Conservation (phyloP, 305 asterid genomes). For the Fraxinus albicans region DNA sequence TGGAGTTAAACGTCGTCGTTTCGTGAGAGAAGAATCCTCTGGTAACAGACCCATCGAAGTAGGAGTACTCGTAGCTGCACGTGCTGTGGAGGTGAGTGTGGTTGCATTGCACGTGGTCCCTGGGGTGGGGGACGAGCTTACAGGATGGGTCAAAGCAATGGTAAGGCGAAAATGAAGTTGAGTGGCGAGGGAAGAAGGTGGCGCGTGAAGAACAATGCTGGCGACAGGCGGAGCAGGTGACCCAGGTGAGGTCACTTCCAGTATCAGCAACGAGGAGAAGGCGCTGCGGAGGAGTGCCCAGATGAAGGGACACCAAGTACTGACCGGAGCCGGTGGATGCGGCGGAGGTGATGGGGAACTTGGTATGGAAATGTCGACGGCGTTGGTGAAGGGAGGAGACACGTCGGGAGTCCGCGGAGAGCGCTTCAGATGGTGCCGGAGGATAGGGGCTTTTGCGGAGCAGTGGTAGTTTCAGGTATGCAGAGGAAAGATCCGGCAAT, state of each 20-base stretch:
- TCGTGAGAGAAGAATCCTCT: slow-evolving; percentile 63
- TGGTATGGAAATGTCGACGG: slow-evolving; percentile 25
- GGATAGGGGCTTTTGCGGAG: slow-evolving; percentile 45
- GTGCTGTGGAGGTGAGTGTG: slow-evolving; percentile 70
- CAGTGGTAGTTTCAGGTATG: slow-evolving; percentile 57
- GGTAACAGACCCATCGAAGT: slow-evolving; percentile 68
- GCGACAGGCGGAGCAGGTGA: slow-evolving; percentile 71
- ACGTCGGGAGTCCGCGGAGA: slow-evolving; percentile 55
- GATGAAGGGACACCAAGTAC: slow-evolving; percentile 66
- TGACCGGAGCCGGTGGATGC: slow-evolving; percentile 80
- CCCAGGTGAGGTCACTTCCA: slow-evolving; percentile 93
- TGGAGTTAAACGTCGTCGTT: slow-evolving; percentile 59
- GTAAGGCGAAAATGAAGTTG: slow-evolving; percentile 58
- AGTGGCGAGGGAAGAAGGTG: slow-evolving; percentile 62
- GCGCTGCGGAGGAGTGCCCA: slow-evolving; percentile 78
- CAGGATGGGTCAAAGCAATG: slow-evolving; percentile 63
- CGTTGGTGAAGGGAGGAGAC: slow-evolving; percentile 40
- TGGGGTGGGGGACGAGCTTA: slow-evolving; percentile 53
- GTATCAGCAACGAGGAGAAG: slow-evolving; percentile 70
- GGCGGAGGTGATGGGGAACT: slow-evolving; percentile 69
- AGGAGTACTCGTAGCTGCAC: slow-evolving; percentile 66
- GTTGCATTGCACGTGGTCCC: slow-evolving; percentile 42
- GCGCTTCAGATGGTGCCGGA: slow-evolving; percentile 38
- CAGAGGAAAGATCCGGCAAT: slow-evolving; percentile 23
- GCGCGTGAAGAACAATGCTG: slow-evolving; percentile 40